Conservation (phyloP, 2,329 filamentous ascomycete genomes). For the Botryotinia calthae region DNA sequence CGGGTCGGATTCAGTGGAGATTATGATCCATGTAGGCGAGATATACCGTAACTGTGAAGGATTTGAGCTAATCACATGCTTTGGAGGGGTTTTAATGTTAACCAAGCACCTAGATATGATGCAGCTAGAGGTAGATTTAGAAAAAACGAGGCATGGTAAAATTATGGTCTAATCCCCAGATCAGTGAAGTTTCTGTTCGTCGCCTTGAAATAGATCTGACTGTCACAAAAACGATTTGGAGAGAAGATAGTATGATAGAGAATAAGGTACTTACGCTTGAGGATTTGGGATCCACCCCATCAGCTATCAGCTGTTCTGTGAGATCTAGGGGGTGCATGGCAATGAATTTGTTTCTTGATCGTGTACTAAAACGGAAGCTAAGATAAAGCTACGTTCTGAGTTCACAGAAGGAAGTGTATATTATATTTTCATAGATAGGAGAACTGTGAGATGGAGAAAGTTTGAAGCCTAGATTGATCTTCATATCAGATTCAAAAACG, state of each 20-base stretch:
- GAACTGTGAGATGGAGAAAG: accelerated
- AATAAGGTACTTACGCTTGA: neutral
- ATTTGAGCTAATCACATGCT: neutral
- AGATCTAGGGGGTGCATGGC: neutral
- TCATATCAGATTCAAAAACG: neutral
- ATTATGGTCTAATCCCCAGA: neutral
- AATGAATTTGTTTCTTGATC: neutral
- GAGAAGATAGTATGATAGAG: neutral
- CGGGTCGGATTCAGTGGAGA: neutral
- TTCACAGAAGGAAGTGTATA: neutral
- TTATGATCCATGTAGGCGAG: neutral
- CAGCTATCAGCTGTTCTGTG: neutral
- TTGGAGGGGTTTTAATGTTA: accelerated
- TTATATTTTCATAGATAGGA: accelerated
- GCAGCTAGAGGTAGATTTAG: neutral
- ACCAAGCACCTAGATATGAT: neutral
- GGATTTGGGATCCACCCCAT: neutral
- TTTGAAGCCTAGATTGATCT: neutral
- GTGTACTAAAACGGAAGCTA: neutral
- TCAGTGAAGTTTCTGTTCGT: too few species aligned
- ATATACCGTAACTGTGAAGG: too few species aligned
- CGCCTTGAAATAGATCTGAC: neutral
- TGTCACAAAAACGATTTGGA: neutral
- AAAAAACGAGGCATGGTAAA: too few species aligned
- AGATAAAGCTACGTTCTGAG: accelerated